Base-by-base conservation (phyloP, 805 yeast genomes). In the Suhomyces vadensis region DNA sequence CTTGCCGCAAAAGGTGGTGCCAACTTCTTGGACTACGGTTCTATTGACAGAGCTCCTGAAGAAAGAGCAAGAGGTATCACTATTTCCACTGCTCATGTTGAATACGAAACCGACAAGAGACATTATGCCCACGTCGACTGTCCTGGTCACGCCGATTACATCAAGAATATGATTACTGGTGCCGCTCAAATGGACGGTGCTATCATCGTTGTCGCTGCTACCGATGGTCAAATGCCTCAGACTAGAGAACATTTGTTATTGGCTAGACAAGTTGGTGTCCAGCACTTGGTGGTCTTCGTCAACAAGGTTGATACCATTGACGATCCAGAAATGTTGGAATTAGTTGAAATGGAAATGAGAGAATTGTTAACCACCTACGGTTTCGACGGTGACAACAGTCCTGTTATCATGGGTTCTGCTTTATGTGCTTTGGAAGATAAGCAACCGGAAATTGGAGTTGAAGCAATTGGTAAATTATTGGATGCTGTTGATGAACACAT, bases 141-240 rank as follows among this genome's bases (percentile, higher is more conserved):
- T 72, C 97, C 97, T 44, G 98, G 98, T 64, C 98, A 92, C 81
- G 94, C 95, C 54, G 98, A 92, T 79, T 92, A 91, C 75, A 92
- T 92, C 74, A 92, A 92, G 79, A 92, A 92, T 74, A 92, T 92
- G 98, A 92, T 92, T 71, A 89, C 97, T 56, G 98, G 98, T 84
- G 97, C 98, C 61, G 97, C 98, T 61, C 96, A 92, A 72, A 91
- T 91, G 97, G 98, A 92, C 71, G 97, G 98, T 79, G 98, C 97
- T 56, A 91, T 92, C 60, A 92, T 92, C 75, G 98, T 92, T 51
- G 98, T 94, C 70, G 99, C 98, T 63, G 99, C 99, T 52, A 78
- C 96, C 46, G 99, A 94, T 65, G 99, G 99, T 64, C 96, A 90
- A 76, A 94, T 92, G 98, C 98, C 97, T 65, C 99, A 94, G 78